Evolutionary conservation across 1,139 yeast species (phyloP).

Genomic region (Sugiyamaella pinicola): DNA sequence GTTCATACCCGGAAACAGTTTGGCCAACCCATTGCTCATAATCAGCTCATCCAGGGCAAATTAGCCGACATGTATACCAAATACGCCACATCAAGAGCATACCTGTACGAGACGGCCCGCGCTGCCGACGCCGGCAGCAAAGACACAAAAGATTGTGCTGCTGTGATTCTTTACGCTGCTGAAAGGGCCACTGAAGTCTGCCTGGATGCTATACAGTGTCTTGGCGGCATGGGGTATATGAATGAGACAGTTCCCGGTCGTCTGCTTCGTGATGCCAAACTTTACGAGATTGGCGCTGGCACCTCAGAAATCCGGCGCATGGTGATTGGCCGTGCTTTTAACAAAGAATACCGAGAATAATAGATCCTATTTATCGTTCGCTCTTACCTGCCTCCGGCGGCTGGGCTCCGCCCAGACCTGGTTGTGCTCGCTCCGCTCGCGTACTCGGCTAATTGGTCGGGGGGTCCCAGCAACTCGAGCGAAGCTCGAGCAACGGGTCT

Average conservation of each 20-base stretch:
- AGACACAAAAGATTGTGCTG: slow-evolving; percentile 42
- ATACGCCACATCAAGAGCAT: slow-evolving; percentile 40
- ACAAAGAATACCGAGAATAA: slow-evolving; percentile 34
- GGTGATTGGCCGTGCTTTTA: slow-evolving; percentile 42
- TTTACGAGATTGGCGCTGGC: slow-evolving; percentile 43
- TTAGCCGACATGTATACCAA: slow-evolving; percentile 44
- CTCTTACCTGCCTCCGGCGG: slow-evolving; percentile 9
- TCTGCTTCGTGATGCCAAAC: slow-evolving; percentile 40
- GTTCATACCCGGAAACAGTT: slow-evolving; percentile 41
- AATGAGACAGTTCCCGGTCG: slow-evolving; percentile 41
- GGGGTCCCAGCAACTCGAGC: too few relatives aligned
- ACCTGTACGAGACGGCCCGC: slow-evolving; percentile 35
- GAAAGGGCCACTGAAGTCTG: slow-evolving; percentile 43
- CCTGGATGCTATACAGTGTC: slow-evolving; percentile 41
- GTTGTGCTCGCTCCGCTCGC: too few relatives aligned
- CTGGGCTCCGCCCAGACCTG: too few relatives aligned
- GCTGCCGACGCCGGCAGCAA: slow-evolving; percentile 37
- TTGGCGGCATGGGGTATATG: slow-evolving; percentile 44
- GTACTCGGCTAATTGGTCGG: too few relatives aligned
- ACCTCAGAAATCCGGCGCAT: slow-evolving; percentile 41
- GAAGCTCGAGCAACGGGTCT: slow-evolving; percentile 6
- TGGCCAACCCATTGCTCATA: slow-evolving; percentile 41
- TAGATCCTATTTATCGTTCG: background rate
- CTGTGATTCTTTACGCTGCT: slow-evolving; percentile 42
- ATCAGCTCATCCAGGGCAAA: slow-evolving; percentile 42